Base-by-base conservation (phyloP, 2,329 filamentous ascomycete genomes). In the Dactylellina parvicollis region DNA sequence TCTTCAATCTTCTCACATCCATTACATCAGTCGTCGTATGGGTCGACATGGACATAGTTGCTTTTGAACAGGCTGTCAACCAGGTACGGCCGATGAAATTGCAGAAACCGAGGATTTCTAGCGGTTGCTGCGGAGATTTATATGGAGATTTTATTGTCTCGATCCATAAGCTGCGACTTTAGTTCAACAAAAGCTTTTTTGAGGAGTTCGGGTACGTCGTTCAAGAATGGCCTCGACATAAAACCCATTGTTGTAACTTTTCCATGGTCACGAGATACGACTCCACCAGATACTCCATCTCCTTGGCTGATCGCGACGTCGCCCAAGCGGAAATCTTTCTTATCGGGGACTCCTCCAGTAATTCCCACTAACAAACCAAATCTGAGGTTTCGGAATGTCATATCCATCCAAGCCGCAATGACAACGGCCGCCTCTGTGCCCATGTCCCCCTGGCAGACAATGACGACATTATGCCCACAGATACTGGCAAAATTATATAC, bases 381-480 rank as follows among this genome's bases (percentile, higher is more conserved):
- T 34, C 30, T 34, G 30, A 34, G 7, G 30, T 34, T 34, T 14
- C 30, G 30, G 30, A 34, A 34, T 7, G 30, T 34, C 30, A 34
- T 34, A 34, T 34, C 30, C 30, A 34, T 34, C 14, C 30, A 14
- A 34, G 30, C 30, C 42, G 74, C 76, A 9, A 76, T 74, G 20
- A 49, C 75, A 3, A 77, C 77, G 14, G 78, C 77, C 14, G 77
- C 64, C 16, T 38, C 75, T 46, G 76, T 52, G 74, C 75, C 18
- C 0, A 76, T 75, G 9, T 46, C n/a, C n/a, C 20, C n/a, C 5
- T 77, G 57, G 30, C 75, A 73, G 16, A 57, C 75, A 26, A 78
- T 76, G 30, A 78, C 77, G 30, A 78, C 46, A 49, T 78, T 78
- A 34, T 78, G 77, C 26, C 28, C 49, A 12, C 24, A 26, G 7